A percentile compares a stretch with the other conserved stretches of the same genome.
These are phyloP conservation scores for Plectranthus barbatus DNA, from an alignment of 257 asterid species.

Conservation along the genomic window DNA sequence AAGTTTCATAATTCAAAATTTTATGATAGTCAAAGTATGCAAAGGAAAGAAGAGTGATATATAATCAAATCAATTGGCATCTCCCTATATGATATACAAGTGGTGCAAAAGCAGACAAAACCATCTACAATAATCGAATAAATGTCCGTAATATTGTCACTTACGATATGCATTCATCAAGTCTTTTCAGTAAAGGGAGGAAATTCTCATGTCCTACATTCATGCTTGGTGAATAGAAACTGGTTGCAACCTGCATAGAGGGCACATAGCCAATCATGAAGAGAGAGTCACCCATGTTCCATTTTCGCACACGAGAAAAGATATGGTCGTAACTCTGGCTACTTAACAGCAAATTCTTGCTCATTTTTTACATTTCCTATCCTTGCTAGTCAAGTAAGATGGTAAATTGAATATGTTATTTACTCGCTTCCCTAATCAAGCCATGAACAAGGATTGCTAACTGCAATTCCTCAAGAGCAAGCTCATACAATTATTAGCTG, in stretches of 20 bases:
- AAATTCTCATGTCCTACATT: slow-evolving; percentile 63
- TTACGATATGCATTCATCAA: slow-evolving; percentile 94
- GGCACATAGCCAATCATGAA: slow-evolving; percentile 23
- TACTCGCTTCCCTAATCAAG: background rate
- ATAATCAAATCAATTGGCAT: background rate
- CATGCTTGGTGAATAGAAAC: slow-evolving; percentile 90
- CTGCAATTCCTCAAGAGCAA: slow-evolving; percentile 5
- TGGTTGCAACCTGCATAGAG: slow-evolving; percentile 82
- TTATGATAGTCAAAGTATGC: slow-evolving; percentile 12
- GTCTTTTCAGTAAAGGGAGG: slow-evolving; percentile 88
- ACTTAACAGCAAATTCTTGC: background rate
- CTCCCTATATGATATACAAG: background rate
- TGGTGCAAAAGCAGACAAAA: slow-evolving; percentile 6
- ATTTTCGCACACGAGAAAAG: background rate
- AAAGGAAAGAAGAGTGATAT: background rate
- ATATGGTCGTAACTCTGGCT: background rate
- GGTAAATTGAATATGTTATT: background rate
- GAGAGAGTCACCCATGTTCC: slow-evolving; percentile 1
- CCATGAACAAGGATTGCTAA: background rate
- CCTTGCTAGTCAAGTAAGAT: slow-evolving; percentile 10
- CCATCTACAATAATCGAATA: background rate
- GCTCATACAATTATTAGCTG: background rate
- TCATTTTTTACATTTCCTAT: background rate
- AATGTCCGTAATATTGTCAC: slow-evolving; percentile 23
- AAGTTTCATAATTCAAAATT: slow-evolving; percentile 15